These are phyloP conservation scores for Quercus robur DNA, from an alignment of 306 rosid species.

Conservation along the genomic window DNA sequence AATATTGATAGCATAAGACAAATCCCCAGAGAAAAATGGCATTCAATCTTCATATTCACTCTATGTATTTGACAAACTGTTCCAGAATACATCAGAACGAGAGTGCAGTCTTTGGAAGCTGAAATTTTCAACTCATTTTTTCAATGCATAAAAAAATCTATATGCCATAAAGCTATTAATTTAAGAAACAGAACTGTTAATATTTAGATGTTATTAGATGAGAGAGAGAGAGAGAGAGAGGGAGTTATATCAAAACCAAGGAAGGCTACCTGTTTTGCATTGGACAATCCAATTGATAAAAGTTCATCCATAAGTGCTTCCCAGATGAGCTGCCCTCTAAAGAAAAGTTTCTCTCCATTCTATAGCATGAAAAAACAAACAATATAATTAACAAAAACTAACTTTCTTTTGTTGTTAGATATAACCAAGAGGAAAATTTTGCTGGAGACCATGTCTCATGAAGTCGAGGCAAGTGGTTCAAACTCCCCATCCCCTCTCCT, in stretches of 20 bases:
- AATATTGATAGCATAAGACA: too few relatives aligned
- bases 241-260: constrained; percentile 1
- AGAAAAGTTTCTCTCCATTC: constrained; percentile 54
- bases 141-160: neutral
- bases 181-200: neutral
- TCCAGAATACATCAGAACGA: too few relatives aligned
- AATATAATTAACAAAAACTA: neutral
- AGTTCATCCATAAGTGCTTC: constrained; percentile 79
- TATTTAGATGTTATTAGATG: neutral
- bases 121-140: too few relatives aligned
- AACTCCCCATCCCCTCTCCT: too few relatives aligned
- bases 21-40: too few relatives aligned
- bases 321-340: constrained; percentile 97
- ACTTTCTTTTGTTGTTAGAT: neutral
- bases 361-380: constrained; percentile 17
- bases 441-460: too few relatives aligned
- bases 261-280: constrained; percentile 64
- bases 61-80: too few relatives aligned
- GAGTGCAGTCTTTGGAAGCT: too few relatives aligned
- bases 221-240: neutral
- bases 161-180: neutral
- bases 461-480: too few relatives aligned
- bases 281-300: constrained; percentile 74
- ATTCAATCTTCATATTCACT: too few relatives aligned
- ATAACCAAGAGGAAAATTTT: neutral